Conservation (phyloP, 441 rosid species). For the Adansonia gregorii region DNA sequence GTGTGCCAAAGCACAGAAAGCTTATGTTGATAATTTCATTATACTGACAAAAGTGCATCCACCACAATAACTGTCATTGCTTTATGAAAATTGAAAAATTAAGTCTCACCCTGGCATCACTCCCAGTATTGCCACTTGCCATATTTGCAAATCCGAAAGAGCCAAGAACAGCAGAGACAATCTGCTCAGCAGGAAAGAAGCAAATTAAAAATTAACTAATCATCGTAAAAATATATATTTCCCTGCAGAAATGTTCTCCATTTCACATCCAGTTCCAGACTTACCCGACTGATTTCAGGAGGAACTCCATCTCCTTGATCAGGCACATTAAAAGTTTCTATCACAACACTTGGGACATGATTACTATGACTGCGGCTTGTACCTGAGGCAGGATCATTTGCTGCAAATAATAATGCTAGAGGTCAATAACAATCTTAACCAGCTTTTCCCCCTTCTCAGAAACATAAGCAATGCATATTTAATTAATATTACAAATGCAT, state of each 20-base stretch:
- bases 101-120: constrained; percentile 51
- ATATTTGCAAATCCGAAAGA: constrained; percentile 62
- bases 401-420: constrained; percentile 32
- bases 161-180: constrained; percentile 77
- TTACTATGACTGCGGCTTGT: constrained; percentile 38
- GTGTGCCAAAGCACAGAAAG: neutral
- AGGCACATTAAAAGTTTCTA: constrained; percentile 69
- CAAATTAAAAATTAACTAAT: neutral
- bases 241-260: constrained; percentile 23
- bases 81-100: constrained; percentile 16
- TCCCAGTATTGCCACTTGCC: constrained; percentile 52
- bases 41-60: constrained; percentile 20
- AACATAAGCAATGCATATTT: neutral
- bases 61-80: neutral
- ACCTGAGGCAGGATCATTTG: constrained; percentile 45
- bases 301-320: constrained; percentile 77
- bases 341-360: constrained; percentile 62
- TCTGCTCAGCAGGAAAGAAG: constrained; percentile 45
- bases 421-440: constrained; percentile 8
- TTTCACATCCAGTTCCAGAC: constrained; percentile 32
- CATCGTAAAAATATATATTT: constrained; percentile 8
- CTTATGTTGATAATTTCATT: neutral
- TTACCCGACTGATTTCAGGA: constrained; percentile 74
- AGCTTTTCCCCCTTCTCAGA: neutral
- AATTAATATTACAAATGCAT: neutral